Evolutionary conservation across 495 filamentous ascomycete genomes (phyloP).

Genomic region (Ascobolus immersus): DNA sequence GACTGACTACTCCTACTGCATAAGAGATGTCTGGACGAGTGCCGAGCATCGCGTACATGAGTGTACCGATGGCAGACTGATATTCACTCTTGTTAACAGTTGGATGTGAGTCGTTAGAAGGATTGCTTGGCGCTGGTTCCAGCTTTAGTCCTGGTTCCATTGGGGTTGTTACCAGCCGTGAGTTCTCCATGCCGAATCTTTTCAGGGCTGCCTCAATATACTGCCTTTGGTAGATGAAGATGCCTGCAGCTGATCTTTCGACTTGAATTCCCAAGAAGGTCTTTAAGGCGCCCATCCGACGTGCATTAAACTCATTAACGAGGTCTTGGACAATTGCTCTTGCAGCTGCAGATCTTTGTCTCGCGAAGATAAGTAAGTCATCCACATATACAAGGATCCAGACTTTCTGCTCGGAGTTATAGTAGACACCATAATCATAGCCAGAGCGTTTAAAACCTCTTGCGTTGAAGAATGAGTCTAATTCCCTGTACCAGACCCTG

Average conservation of each 20-base stretch:
- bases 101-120: background rate
- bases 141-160: background rate
- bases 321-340: background rate
- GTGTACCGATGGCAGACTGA: background rate
- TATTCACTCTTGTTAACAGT: background rate
- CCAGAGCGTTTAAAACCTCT: background rate
- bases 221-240: background rate
- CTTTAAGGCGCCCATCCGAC: background rate
- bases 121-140: background rate
- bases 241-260: background rate
- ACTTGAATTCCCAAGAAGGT: background rate
- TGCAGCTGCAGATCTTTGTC: background rate
- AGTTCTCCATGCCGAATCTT: background rate
- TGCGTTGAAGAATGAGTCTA: background rate
- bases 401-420: background rate
- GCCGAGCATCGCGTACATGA: background rate
- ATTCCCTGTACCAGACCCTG: background rate
- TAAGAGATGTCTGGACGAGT: background rate
- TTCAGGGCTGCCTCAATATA: background rate
- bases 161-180: background rate
- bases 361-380: conserved; percentile 1
- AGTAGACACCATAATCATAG: background rate
- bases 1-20: background rate
- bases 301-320: background rate
- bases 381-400: conserved; percentile 1